These are phyloP conservation scores for Eudorina sp. DNA, from an alignment of 139 green algal genomes.

Conservation along the genomic window DNA sequence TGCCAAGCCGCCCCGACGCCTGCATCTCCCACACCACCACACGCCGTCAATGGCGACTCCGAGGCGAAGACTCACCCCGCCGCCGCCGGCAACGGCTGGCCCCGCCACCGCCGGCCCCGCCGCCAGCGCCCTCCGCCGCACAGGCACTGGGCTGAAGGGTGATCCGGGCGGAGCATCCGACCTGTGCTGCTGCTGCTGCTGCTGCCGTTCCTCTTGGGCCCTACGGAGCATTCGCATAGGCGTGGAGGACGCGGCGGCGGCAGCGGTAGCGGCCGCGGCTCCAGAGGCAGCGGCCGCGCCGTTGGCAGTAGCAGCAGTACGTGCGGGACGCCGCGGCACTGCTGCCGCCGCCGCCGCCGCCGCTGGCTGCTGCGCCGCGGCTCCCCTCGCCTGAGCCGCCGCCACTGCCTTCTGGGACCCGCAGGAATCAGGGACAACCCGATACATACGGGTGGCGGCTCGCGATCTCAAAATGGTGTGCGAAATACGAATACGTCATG, in stretches of 20 bases:
- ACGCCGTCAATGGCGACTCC: no score
- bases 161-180: not conserved
- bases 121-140: not conserved
- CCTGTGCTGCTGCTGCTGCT: not conserved
- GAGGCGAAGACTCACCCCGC: not conserved
- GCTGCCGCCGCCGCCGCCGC: not conserved
- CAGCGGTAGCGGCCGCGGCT: not conserved
- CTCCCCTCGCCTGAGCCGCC: not conserved
- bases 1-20: no score
- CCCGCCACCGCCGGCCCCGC: not conserved
- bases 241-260: not conserved
- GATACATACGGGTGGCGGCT: no score
- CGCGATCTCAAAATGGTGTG: no score
- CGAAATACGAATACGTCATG: no score
- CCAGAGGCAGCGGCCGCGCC: not conserved
- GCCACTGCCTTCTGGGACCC: no score
- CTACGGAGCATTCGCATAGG: not conserved
- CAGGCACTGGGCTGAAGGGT: conserved; percentile 12
- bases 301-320: not conserved
- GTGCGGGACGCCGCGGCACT: not conserved
- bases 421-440: no score
- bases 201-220: conserved; percentile 1
- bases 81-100: not conserved
- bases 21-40: no score
- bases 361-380: not conserved